A percentile compares a stretch with the other conserved stretches of the same genome.
Conservation (phyloP, 2,329 filamentous ascomycete genomes). For the Calonectria leucothoes region DNA sequence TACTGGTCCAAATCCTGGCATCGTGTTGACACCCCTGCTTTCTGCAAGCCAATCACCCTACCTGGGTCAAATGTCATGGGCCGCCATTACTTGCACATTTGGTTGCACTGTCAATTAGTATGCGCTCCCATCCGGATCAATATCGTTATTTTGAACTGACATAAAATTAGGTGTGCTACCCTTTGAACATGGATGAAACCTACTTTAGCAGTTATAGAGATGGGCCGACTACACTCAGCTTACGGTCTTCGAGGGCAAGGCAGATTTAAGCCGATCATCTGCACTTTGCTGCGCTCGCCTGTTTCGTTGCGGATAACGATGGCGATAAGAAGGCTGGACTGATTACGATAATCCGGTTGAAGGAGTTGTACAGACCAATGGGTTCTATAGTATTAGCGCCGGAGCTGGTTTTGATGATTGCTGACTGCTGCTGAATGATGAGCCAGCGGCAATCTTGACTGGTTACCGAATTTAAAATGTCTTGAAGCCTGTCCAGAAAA, state of each 20-base stretch:
- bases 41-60: too few species aligned
- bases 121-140: not conserved
- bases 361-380: not conserved
- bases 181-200: not conserved
- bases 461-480: not conserved
- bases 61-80: not conserved
- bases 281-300: too few species aligned
- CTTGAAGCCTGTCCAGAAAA: too few species aligned
- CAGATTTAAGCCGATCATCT: not conserved
- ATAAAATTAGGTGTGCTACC: not conserved
- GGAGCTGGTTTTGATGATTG: not conserved
- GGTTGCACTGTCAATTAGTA: not conserved
- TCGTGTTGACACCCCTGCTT: too few species aligned
- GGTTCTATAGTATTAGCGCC: not conserved
- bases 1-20: too few species aligned
- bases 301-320: not conserved
- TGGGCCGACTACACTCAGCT: not conserved
- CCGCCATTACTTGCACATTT: not conserved
- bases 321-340: not conserved
- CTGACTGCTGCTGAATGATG: not conserved
- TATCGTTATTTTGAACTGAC: not conserved
- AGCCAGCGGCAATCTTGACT: not conserved
- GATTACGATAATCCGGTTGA: not conserved
- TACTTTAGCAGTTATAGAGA: not conserved
- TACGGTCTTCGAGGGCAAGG: not conserved